Evolutionary conservation across 257 asterid species (phyloP), one percentile per base, ranked within the genome.

Genomic region (Henckelia pumila): DNA sequence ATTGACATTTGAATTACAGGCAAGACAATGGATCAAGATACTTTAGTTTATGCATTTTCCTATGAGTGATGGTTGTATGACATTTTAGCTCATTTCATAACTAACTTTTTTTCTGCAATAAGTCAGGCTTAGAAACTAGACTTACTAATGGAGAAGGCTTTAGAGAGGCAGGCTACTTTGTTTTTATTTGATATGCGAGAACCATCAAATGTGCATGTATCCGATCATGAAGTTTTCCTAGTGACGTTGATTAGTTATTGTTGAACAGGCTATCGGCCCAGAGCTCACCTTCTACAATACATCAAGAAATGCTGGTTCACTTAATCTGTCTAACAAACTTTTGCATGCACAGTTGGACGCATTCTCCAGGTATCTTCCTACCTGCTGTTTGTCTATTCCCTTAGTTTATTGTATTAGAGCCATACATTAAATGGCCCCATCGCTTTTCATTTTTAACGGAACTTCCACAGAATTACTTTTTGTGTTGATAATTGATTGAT

Each of bases 321-420:
- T 67, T 59, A 61, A 56, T 59, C 88, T 94, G 32, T 80, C 88
- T 8, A 94, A 91, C 86, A 94, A 88, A 76, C 93, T 90, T 69
- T 84, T 94, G 86, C 99, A 91, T 79, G 88, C 89, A 24, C 91
- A 88, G 71, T 83, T 94, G 86, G 97, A 94, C 70, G 94, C 92
- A 37, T 91, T 80, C 77, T 91, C 92, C 92, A 86, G 97, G 99
- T 92, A 63, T 59, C 68, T 71, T 75, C 68, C 72, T 69, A 61
- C 70, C 25, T 22, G 21, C 40, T 4, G 56, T 60, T 21, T 73
- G 47, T 26, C 69, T 57, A 40, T 40, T 52, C 53, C 47, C 2
- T 47, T 59, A 71, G 19, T 35, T 62, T 20, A 14, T 32, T 68
- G 19, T 33, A 44, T 61, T 57, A 58, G 56, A 30, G 33, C 32